These are phyloP conservation scores for Nymphaea thermarum DNA, from an alignment of 164 flowering plant genomes.

Conservation along the genomic window DNA sequence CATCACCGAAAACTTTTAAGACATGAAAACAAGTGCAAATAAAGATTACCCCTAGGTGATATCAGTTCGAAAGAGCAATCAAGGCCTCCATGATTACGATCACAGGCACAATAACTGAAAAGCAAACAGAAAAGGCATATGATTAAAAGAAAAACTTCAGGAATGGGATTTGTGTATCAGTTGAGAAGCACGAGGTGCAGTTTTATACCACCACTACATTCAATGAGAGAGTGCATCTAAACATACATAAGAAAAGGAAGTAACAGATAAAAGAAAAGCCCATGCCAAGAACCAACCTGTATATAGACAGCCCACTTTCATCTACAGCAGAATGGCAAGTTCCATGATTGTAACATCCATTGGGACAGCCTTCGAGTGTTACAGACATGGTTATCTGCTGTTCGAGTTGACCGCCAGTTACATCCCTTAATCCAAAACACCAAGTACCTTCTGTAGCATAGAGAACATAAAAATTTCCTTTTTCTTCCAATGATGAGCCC, in stretches of 20 bases:
- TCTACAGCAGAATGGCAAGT: slow-evolving; percentile 39
- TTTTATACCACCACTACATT: background rate
- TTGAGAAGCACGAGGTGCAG: too few relatives aligned
- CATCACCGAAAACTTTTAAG: too few relatives aligned
- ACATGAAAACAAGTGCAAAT: too few relatives aligned
- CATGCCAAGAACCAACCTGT: slow-evolving; percentile 36
- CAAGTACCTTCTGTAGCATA: slow-evolving; percentile 80
- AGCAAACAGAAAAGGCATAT: slow-evolving; percentile 1
- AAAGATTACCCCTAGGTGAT: slow-evolving; percentile 29
- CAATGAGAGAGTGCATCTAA: background rate
- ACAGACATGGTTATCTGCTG: slow-evolving; percentile 41
- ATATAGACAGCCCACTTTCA: slow-evolving; percentile 61
- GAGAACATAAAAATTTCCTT: slow-evolving; percentile 51
- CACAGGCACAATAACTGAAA: slow-evolving; percentile 79
- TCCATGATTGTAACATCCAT: slow-evolving; percentile 69
- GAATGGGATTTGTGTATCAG: too few relatives aligned
- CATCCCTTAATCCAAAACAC: slow-evolving; percentile 62
- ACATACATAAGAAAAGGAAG: background rate
- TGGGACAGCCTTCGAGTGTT: slow-evolving; percentile 76
- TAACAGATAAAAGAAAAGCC: background rate
- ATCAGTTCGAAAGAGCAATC: slow-evolving; percentile 78
- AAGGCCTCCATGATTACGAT: slow-evolving; percentile 83
- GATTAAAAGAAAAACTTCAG: too few relatives aligned
- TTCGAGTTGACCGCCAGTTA: slow-evolving; percentile 9
- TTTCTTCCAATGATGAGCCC: slow-evolving; percentile 37